These are phyloP conservation scores for Viola odorata DNA, from an alignment of 345 rosid genomes.

Conservation along the genomic window DNA sequence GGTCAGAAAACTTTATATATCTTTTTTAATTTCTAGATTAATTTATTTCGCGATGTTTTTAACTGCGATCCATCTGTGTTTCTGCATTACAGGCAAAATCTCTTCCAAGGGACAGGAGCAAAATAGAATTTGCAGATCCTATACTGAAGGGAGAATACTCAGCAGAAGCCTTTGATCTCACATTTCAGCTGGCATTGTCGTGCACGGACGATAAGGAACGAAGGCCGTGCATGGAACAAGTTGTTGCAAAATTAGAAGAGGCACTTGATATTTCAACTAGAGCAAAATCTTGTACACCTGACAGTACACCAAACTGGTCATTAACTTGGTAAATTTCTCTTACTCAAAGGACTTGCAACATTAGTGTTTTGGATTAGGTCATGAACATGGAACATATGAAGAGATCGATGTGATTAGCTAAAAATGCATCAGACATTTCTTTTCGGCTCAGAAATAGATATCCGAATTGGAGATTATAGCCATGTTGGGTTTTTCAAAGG, in stretches of 20 bases:
- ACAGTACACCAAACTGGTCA: conserved; percentile 7
- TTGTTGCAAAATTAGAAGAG: conserved; percentile 30
- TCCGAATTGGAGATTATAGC: conserved; percentile 30
- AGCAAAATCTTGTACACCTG: conserved; percentile 20
- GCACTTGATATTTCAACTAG: conserved; percentile 35
- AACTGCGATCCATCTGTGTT: background rate
- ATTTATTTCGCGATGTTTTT: background rate
- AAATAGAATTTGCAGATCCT: conserved; percentile 35
- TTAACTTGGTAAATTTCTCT: background rate
- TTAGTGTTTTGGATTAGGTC: too few species aligned
- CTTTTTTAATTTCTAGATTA: background rate
- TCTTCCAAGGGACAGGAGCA: conserved; percentile 31
- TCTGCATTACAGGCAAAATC: conserved; percentile 36
- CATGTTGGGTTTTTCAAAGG: conserved; percentile 72
- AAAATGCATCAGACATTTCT: too few species aligned
- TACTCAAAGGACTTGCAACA: background rate
- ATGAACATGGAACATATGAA: too few species aligned
- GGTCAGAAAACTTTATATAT: conserved; percentile 19
- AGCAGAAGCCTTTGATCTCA: conserved; percentile 39
- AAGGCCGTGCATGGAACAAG: conserved; percentile 42
- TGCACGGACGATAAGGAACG: conserved; percentile 36
- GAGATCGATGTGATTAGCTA: too few species aligned
- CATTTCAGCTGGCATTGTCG: conserved; percentile 39
- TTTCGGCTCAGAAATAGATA: too few species aligned
- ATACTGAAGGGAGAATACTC: conserved; percentile 39